Percentiles rank a stretch among this genome's conserved stretches.
These are phyloP conservation scores for Zoysia matrella DNA, from an alignment of 202 grass and related monocot species.

Conservation along the genomic window DNA sequence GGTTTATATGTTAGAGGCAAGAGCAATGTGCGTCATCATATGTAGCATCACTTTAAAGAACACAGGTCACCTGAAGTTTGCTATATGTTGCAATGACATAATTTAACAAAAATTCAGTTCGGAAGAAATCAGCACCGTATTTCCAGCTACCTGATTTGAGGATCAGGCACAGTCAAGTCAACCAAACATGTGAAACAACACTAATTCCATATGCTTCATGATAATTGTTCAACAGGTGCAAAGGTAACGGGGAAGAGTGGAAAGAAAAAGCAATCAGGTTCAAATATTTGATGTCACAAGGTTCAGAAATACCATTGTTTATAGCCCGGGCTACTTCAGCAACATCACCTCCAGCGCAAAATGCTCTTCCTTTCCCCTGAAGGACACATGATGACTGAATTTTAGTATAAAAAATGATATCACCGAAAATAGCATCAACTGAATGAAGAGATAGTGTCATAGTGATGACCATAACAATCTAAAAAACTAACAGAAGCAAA, in stretches of 20 bases:
- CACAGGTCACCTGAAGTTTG: slow-evolving; percentile 78
- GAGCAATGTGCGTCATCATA: slow-evolving; percentile 14
- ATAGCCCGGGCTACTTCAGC: slow-evolving; percentile 57
- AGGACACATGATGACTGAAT: slow-evolving; percentile 41
- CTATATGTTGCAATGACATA: slow-evolving; percentile 86
- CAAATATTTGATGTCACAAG: slow-evolving; percentile 5
- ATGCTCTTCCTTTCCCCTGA: slow-evolving; percentile 96
- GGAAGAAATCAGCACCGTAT: slow-evolving; percentile 76
- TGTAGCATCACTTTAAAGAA: slow-evolving; percentile 31
- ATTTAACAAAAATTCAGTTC: slow-evolving; percentile 80
- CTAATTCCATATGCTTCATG: slow-evolving; percentile 35
- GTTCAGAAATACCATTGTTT: slow-evolving; percentile 63
- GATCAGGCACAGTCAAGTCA: slow-evolving; percentile 27
- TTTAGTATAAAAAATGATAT: not conserved
- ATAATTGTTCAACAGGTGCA: not conserved
- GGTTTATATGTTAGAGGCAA: slow-evolving; percentile 9
- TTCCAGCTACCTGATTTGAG: slow-evolving; percentile 77
- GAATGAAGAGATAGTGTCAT: not conserved
- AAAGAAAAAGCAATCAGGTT: slow-evolving; percentile 31
- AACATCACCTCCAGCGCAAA: slow-evolving; percentile 97
- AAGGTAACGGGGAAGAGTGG: not conserved
- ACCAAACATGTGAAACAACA: slow-evolving; percentile 16
- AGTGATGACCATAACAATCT: slow-evolving; percentile 28
- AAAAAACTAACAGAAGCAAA: slow-evolving; percentile 15
- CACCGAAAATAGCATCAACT: slow-evolving; percentile 1